A percentile compares a stretch with the other conserved stretches of the same genome.
phyloP scores from a whole-genome alignment of 306 rosid genomes.

The Casuarina equisetifolia region DNA sequence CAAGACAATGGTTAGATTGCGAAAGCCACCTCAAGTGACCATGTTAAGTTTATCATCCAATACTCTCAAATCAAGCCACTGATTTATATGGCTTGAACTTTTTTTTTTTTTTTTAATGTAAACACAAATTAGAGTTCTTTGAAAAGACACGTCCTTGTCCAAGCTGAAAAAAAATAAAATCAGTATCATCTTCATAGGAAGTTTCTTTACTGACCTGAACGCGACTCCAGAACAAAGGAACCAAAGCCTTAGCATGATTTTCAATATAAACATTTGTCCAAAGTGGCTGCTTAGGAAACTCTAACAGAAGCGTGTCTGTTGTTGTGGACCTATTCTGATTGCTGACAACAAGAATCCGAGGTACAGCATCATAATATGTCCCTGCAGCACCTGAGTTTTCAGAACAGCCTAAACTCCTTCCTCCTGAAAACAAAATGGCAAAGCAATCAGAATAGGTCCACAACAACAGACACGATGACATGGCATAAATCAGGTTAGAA shows the following conservation, averaged over 20 bases:
- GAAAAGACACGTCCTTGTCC: constrained; percentile 6
- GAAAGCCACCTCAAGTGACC: not conserved
- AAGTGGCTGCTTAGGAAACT: constrained; percentile 88
- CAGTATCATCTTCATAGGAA: not conserved
- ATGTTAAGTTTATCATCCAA: not conserved
- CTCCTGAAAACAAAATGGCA: constrained; percentile 57
- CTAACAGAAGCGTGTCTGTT: constrained; percentile 87
- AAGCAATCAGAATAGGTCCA: constrained; percentile 68
- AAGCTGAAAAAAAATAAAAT: not conserved
- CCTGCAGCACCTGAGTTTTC: constrained; percentile 95
- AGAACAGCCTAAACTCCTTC: constrained; percentile 83
- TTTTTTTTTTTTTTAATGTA: not conserved
- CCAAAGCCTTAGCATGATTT: constrained; percentile 92
- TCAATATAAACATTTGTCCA: constrained; percentile 89
- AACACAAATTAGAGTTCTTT: not conserved
- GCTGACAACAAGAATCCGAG: constrained; percentile 79
- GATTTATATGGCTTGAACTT: not conserved
- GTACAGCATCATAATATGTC: constrained; percentile 92
- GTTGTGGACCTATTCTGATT: constrained; percentile 76
- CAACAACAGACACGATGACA: constrained; percentile 67
- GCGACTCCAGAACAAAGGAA: constrained; percentile 95
- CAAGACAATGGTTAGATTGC: not conserved
- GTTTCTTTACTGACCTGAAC: constrained; percentile 73
- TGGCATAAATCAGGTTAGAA: constrained; percentile 13
- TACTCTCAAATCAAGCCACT: not conserved